Evolutionary conservation across 176 grass and related monocot species (phyloP), one percentile per base, ranked within the genome.

Genomic region (Cenchrus fungigraminus): DNA sequence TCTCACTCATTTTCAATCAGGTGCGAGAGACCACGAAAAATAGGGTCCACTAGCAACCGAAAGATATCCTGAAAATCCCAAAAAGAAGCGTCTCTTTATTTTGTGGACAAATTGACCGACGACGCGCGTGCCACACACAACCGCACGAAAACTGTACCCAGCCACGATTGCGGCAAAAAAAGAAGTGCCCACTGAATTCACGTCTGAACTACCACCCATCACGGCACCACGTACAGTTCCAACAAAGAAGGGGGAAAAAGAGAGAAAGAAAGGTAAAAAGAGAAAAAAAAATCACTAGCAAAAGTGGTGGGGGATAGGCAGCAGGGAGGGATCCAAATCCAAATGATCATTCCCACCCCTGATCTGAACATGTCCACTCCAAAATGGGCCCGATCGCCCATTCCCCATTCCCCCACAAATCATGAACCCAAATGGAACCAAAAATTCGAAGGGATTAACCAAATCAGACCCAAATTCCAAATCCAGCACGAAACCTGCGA

Each of bases 331-430:
- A 61, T 87, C 68, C 80, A 83, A 87, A 79, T 54, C 47, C 37
- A 15, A 90, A 86, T 82, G 61, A 83, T 90, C 80, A 62, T 78
- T 79, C 79, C 74, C 82, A 81, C 77, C 0, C 34, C 34, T 70
- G 53, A 74, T 20, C 63, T 19, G 16, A 75, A 9, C 83, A 53
- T 54, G 61, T 82, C 74, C 74, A 42, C 59, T 57, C 50, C 1
- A 12, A 12, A 7, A 11, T 22, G 69, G 68, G 51, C 76, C 76
- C 68, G 5, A 32, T 25, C 71, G 32, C 60, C 44, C 61, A n/a
- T 44, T 43, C 16, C 9, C 47, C 42, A 6, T 13, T 0, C 22
- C 34, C 68, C 74, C 59, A 58, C 80, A 40, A 86, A 86, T 83
- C 74, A 17, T 77, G 79, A 76, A 9, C 4, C 28, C 72, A 87